Evolutionary conservation across 306 rosid species (phyloP).

Genomic region (Cyclanthera cordifolia): DNA sequence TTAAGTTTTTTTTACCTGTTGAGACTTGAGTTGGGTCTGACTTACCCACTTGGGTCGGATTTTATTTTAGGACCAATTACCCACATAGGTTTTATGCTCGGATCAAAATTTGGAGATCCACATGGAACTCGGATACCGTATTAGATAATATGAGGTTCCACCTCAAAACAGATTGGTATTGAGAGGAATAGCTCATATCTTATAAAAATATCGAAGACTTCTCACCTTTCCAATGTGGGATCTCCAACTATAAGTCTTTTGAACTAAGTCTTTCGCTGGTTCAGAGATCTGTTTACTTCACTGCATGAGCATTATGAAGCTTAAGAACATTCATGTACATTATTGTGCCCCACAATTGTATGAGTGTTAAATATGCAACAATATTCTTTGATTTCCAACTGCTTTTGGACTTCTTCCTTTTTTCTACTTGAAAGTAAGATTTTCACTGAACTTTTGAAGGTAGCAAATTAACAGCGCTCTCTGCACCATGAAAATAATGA

Average conservation of each 20-base stretch:
- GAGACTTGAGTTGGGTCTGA: too few species aligned
- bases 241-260: not conserved
- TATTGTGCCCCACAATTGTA: not conserved
- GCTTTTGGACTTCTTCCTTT: not conserved
- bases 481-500: not conserved
- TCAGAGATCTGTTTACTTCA: not conserved
- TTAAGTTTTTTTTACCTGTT: too few species aligned
- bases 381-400: not conserved
- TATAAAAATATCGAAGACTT: too few species aligned
- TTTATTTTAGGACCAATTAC: too few species aligned
- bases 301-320: not conserved
- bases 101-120: too few species aligned
- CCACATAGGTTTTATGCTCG: too few species aligned
- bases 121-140: too few species aligned
- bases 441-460: not conserved
- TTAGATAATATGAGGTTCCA: too few species aligned
- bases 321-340: not conserved
- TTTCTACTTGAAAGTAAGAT: not conserved
- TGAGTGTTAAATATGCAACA: not conserved
- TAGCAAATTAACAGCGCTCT: not conserved
- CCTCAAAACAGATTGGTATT: too few species aligned
- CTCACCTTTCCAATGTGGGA: too few species aligned
- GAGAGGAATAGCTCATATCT: too few species aligned
- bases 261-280: not conserved
- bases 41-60: too few species aligned